Conservation (phyloP, 176 grass and related monocot species). For the Typha latifolia region DNA sequence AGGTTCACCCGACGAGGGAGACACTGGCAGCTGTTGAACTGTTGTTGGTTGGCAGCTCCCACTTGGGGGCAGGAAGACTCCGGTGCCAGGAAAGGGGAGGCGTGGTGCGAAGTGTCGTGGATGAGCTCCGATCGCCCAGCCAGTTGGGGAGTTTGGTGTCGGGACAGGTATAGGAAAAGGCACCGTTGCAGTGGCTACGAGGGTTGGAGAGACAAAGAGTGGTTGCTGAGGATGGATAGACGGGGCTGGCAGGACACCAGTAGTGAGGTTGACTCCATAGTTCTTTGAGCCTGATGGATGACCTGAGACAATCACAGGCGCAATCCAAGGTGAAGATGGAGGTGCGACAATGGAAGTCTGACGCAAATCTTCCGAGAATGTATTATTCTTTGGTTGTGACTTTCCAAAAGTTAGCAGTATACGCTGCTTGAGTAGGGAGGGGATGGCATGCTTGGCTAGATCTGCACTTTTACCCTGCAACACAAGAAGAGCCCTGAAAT, state of each 20-base stretch:
- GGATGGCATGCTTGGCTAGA: slow-evolving; percentile 54
- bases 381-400: slow-evolving; percentile 34
- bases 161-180: slow-evolving; percentile 2
- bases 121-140: slow-evolving; percentile 39
- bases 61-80: slow-evolving; percentile 58
- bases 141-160: slow-evolving; percentile 11
- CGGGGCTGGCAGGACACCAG: slow-evolving; percentile 14
- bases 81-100: slow-evolving; percentile 55
- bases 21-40: slow-evolving; percentile 29
- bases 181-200: slow-evolving; percentile 21
- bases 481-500: slow-evolving; percentile 48
- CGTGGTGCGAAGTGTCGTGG: slow-evolving; percentile 32
- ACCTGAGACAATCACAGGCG: neutral
- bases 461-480: slow-evolving; percentile 61
- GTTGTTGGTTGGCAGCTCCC: slow-evolving; percentile 33
- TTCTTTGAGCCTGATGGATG: slow-evolving; percentile 40
- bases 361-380: slow-evolving; percentile 12
- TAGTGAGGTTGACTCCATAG: slow-evolving; percentile 26
- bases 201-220: slow-evolving; percentile 42
- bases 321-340: slow-evolving; percentile 29
- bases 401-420: slow-evolving; percentile 66
- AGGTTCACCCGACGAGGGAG: slow-evolving; percentile 23
- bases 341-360: slow-evolving; percentile 17
- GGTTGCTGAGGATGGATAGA: neutral
- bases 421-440: slow-evolving; percentile 35